Percentiles rank a stretch among this genome's conserved stretches.
Evolutionary conservation across 352 stramenopile genomes (phyloP).

Genomic region (Pythium sukuiense): DNA sequence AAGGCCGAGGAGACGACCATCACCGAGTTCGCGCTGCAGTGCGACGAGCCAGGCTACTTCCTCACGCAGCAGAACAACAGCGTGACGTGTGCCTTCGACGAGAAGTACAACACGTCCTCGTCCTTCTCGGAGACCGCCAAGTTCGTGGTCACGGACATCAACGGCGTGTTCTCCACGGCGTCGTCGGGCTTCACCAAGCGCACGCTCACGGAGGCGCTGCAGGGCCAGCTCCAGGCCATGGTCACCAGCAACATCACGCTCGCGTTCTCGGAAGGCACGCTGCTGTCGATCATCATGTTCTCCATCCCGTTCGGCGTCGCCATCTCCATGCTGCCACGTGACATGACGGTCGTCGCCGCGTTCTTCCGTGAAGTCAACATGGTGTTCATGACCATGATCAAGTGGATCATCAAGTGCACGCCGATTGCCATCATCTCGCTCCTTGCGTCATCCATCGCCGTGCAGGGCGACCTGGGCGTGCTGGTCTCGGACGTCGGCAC

Average conservation of each 20-base stretch:
- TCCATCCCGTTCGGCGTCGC: constrained; percentile 37
- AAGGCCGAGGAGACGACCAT: background rate
- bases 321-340: constrained; percentile 21
- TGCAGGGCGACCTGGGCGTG: constrained; percentile 27
- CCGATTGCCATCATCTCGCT: constrained; percentile 39
- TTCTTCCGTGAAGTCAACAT: constrained; percentile 35
- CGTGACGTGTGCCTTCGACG: constrained; percentile 17
- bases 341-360: constrained; percentile 23
- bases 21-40: constrained; percentile 24
- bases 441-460: constrained; percentile 29
- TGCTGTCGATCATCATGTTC: constrained; percentile 42
- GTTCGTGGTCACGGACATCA: constrained; percentile 31
- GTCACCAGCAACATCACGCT: constrained; percentile 31
- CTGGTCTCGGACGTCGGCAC: constrained; percentile 37
- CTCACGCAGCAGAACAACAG: constrained; percentile 24
- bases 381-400: constrained; percentile 40
- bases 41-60: constrained; percentile 18
- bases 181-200: constrained; percentile 11
- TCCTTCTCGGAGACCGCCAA: constrained; percentile 15
- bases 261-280: constrained; percentile 31
- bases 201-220: constrained; percentile 22
- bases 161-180: constrained; percentile 21
- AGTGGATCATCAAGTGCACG: constrained; percentile 38
- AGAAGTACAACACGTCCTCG: constrained; percentile 13
- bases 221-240: constrained; percentile 26